Base-by-base conservation (phyloP, 768 basidiomycete species). In the Auricularia sp. region DNA sequence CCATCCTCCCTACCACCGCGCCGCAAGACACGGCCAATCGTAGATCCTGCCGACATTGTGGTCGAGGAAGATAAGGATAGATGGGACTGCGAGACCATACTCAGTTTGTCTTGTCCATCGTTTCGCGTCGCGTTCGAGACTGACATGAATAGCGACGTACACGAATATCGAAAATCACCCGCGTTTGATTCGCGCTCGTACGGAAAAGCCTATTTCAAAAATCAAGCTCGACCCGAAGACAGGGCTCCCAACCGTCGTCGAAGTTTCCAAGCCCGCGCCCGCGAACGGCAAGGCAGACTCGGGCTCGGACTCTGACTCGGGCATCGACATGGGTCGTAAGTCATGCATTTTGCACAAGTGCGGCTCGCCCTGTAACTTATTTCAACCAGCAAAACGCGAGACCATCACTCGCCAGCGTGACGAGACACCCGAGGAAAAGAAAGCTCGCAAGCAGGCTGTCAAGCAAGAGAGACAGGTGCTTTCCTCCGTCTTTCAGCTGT, bases 111-210 rank as follows among this genome's bases (percentile, higher is more conserved):
- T 54, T 36, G 65, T 63, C 24, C 36, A 14, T 33, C 10, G 39
- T 39, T n/a, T 47, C 8, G 37, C 3, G 39, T 58, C 56, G 44
- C 33, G 63, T 13, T 62, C 54, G 21, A 13, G 34, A 58, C 34
- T 59, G 18, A 62, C 68, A 58, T 65, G 62, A 36, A 21, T 71
- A 97, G 96, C 90, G 8, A 98, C 95, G 10, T 95, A 94, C 73
- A 89, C 93, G n/a, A 99, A 97, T 72, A 80, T 98, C 6, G 97
- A 97, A 73, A 99, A 99, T 71, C 97, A 98, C 73, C 97, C 97
- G 0, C 85, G 88, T 8, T 77, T 97, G 37, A 94, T 99, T 65
- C 83, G 85, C 33, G 85, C 87, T 21, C 79, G 87, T 81, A 85
- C 66, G 71, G 75, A 47, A 81, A 68, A 78, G 70, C 76, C 77